Percentiles rank a stretch among this genome's conserved stretches.
These are phyloP conservation scores for Podospora tetraspora DNA, from an alignment of 495 filamentous ascomycete genomes.

Conservation along the genomic window DNA sequence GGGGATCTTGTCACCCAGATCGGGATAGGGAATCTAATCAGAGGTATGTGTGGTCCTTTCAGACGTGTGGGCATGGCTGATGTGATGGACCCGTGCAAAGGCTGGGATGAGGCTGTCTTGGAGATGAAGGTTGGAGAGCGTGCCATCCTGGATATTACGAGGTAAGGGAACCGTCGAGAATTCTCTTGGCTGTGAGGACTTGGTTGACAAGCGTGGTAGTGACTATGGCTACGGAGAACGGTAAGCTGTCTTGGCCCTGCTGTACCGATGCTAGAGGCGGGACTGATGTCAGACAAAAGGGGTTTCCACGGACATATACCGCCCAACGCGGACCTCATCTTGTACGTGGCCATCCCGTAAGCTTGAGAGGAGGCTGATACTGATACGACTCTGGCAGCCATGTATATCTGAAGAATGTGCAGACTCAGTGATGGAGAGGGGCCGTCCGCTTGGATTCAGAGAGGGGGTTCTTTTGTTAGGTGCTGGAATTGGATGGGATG, in stretches of 20 bases:
- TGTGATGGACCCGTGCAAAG: constrained; percentile 35
- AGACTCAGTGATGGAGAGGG: constrained; percentile 21
- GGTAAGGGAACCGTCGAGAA: constrained; percentile 46
- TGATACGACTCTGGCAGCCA: constrained; percentile 32
- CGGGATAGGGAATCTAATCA: constrained; percentile 72
- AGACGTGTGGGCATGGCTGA: neutral
- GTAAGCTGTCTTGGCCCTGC: constrained; percentile 34
- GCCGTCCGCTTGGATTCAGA: neutral
- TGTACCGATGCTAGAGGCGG: neutral
- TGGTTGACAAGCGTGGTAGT: constrained; percentile 36
- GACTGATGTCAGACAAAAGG: constrained; percentile 34
- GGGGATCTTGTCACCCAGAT: constrained; percentile 63
- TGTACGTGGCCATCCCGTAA: constrained; percentile 37
- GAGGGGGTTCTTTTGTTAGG: neutral
- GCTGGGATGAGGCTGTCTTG: constrained; percentile 82
- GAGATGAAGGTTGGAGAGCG: constrained; percentile 78
- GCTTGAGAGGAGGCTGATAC: constrained; percentile 14
- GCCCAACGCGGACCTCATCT: constrained; percentile 49
- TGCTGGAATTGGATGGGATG: neutral
- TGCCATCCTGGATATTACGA: constrained; percentile 68
- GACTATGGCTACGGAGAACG: constrained; percentile 73
- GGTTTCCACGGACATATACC: constrained; percentile 65
- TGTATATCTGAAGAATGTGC: constrained; percentile 46
- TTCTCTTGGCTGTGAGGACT: neutral
- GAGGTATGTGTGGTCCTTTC: constrained; percentile 46